These are phyloP conservation scores for Amanita pseudoporphyria DNA, from an alignment of 768 basidiomycete genomes.

Conservation along the genomic window DNA sequence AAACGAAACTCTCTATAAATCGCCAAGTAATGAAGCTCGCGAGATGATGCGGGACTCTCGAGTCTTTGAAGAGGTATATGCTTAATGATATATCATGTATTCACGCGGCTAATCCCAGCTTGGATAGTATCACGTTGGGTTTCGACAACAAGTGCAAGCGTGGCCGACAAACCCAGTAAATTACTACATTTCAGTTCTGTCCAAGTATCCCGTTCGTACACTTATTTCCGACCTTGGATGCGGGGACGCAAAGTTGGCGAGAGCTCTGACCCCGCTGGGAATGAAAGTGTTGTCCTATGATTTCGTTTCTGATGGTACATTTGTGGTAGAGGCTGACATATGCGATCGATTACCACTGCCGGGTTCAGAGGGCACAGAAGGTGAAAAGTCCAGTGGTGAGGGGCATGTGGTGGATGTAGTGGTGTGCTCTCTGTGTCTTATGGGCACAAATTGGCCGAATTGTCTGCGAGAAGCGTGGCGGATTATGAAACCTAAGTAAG, in stretches of 20 bases:
- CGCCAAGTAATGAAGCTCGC: conserved; percentile 62
- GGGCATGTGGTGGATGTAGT: conserved; percentile 85
- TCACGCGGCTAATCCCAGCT: not conserved
- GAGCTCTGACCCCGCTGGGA: conserved; percentile 58
- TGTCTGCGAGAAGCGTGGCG: conserved; percentile 88
- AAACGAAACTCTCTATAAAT: conserved; percentile 90
- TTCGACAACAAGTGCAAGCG: conserved; percentile 80
- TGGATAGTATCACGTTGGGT: conserved; percentile 85
- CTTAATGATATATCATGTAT: not conserved
- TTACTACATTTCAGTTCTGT: conserved; percentile 60
- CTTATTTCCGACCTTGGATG: conserved; percentile 92
- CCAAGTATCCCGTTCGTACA: conserved; percentile 51
- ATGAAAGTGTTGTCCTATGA: conserved; percentile 71
- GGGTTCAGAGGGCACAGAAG: conserved; percentile 48
- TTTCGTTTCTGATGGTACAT: conserved; percentile 62
- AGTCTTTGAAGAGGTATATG: conserved; percentile 70
- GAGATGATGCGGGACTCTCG: conserved; percentile 79
- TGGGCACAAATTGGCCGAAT: conserved; percentile 95
- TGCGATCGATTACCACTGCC: conserved; percentile 76
- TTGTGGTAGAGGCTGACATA: conserved; percentile 86
- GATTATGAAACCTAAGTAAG: conserved; percentile 74
- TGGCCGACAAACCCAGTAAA: conserved; percentile 96
- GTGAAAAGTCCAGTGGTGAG: conserved; percentile 34
- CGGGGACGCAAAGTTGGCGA: conserved; percentile 86
- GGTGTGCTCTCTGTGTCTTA: conserved; percentile 90